Base-by-base conservation (phyloP, 805 yeast species). In the Barnettozyma botsteinii region DNA sequence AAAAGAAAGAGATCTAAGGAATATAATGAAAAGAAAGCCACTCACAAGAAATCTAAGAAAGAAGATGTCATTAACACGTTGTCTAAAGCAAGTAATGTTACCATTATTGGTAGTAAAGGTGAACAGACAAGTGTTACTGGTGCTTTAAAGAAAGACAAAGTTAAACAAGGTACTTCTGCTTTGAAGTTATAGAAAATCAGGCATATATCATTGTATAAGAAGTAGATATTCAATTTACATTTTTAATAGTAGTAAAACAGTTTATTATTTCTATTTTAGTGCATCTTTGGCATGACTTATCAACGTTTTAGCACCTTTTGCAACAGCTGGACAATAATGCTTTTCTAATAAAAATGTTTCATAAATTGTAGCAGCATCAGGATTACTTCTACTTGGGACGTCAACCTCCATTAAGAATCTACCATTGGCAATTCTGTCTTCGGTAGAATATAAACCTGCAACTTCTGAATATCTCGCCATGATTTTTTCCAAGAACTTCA, bases 341-440 rank as follows among this genome's bases (percentile, higher is more conserved):
- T 79, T 76, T 42, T 81, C 82, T 41, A 93, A 65, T 30, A 91
- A 61, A 6, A 80, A 80, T 38, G 79, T 77, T 56, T 93, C 98
- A 95, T 96, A 93, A 26, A 91, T 63, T 0, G 88, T 82, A 2
- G 97, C 94, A 14, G 91, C 93, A 31, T 82, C 91, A 2, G 95
- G 75, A 55, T 93, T 89, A 50, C 85, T 68, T 57, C 91, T 77
- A 49, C 82, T 85, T 10, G 85, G 77, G 33, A 75, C 79, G 38
- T 74, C 75, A 11, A 72, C 72, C 35, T 79, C 87, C 49, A 81
- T 68, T 21, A 77, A 75, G 55, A 82, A 83, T 12, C 70, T 68
- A 35, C 96, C 98, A 43, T 91, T 88, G 29, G 79, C 78, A 30
- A 93, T 75, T 49, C 93, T 72, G 56, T 93, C 98, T 35, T 88